A percentile compares a stretch with the other conserved stretches of the same genome.
Evolutionary conservation across 139 green algal species (phyloP).

Genomic region (Chlamydomonas asymmetrica): DNA sequence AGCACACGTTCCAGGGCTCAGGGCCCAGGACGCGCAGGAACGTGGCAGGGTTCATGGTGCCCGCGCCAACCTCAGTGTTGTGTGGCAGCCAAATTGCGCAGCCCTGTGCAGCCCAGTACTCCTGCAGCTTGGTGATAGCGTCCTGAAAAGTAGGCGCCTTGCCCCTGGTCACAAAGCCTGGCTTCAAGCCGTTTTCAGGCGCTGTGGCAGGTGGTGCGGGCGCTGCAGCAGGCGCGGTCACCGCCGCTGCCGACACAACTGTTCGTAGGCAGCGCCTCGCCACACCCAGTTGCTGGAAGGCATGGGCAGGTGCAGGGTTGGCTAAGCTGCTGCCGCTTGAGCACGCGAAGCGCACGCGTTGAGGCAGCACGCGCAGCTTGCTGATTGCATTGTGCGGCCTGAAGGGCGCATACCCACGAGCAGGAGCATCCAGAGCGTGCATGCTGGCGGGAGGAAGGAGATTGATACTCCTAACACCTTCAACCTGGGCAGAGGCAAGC

Average conservation of each 20-base stretch:
- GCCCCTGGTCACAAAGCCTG: no score
- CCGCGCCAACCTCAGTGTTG: slow-evolving; percentile 97
- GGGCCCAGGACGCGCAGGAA: slow-evolving; percentile 93
- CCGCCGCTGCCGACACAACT: no score
- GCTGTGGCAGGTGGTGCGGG: no score
- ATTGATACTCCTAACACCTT: no score
- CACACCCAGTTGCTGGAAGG: no score
- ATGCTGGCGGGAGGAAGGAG: no score
- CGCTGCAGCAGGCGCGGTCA: no score
- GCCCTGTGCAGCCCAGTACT: slow-evolving; percentile 87
- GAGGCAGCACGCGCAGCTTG: not conserved
- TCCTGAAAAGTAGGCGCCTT: slow-evolving; percentile 90
- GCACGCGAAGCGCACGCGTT: no score
- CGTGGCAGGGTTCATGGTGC: slow-evolving; percentile 99
- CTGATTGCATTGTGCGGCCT: slow-evolving; percentile 3
- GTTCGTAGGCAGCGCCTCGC: no score
- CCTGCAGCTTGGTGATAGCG: slow-evolving; percentile 83
- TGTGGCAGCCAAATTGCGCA: slow-evolving; percentile 93
- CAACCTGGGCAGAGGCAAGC: no score
- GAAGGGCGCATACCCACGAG: slow-evolving; percentile 16
- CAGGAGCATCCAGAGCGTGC: not conserved
- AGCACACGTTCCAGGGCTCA: slow-evolving; percentile 94
- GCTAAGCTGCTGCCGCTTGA: not conserved
- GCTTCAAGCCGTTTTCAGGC: no score
- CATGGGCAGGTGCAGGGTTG: no score